Base-by-base conservation (phyloP, 441 rosid species). In the Bocquillonia castaneifolia region DNA sequence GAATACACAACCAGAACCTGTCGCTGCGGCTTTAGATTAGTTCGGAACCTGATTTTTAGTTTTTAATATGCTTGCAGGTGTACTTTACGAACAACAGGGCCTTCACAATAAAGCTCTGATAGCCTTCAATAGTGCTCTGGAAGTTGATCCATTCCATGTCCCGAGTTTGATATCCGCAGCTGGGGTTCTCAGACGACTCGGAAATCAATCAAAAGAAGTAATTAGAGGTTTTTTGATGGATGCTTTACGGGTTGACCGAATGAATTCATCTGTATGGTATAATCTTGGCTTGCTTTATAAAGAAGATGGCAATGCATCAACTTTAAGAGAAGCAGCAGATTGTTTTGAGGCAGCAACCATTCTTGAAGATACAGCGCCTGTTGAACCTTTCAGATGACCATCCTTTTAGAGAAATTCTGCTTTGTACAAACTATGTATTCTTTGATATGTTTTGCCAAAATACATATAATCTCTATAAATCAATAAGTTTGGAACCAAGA, bases 161-260 rank as follows among this genome's bases (percentile, higher is more conserved):
- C 90, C 90, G 8, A 90, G 96, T 83, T 55, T 88, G 78, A 78
- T 88, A 68, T 86, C 93, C 8, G 78, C 80, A 59, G 96, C 96
- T 6, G 75, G 69, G 56, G 78, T 85, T 56, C 80, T 88, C 14
- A 79, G 79, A 74, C 80, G 68, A 71, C 79, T 81, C 0, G 83
- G 88, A 5, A 59, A 55, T 57, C 72, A 67, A 74, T 60, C 91
- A 20, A 72, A 75, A 59, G 82, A 83, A 3, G 79, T 81, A 26
- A 64, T 79, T 22, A 79, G 89, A 79, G 84, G 92, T 80, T 84
- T 85, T 70, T 73, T 94, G 54, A 88, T 82, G 74, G 89, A 80
- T 25, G 99, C 97, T 62, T 73, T 88, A 1, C 74, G 83, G 64
- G 63, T 84, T 0, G 98, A 94, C 78, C 78, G 90, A 77, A 78